Evolutionary conservation across 495 filamentous ascomycete genomes (phyloP).

Genomic region (Sordaria brevicollis): DNA sequence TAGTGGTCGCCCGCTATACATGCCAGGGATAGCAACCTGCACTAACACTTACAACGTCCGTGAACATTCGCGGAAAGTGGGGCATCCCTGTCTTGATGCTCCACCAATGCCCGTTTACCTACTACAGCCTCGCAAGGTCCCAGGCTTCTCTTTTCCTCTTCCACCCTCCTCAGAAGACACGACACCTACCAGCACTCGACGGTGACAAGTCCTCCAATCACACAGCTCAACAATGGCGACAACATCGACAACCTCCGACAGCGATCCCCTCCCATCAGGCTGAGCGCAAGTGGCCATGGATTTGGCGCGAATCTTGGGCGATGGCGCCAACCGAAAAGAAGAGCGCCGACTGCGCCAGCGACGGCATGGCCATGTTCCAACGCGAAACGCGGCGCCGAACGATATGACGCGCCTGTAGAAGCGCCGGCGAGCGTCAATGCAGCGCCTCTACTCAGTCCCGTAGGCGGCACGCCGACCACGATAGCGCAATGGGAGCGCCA

Average conservation of each 20-base stretch:
- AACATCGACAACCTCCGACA: background rate
- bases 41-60: background rate
- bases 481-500: too few relatives aligned
- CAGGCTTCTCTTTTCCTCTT: background rate
- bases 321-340: background rate
- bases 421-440: too few relatives aligned
- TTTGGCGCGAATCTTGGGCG: background rate
- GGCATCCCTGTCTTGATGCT: background rate
- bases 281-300: background rate
- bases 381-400: background rate
- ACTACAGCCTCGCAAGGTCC: too few relatives aligned
- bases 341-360: background rate
- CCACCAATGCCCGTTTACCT: too few relatives aligned
- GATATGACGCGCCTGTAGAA: too few relatives aligned
- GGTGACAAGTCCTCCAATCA: too few relatives aligned
- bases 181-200: background rate
- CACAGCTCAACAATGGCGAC: background rate
- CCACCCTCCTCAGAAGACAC: background rate
- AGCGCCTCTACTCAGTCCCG: background rate
- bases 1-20: background rate
- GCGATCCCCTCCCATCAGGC: background rate
- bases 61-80: background rate
- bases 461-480: too few relatives aligned
- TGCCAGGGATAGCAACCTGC: fast-evolving
- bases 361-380: background rate